Percentiles rank a stretch among this genome's conserved stretches.
These are phyloP conservation scores for Pisolithus thermaeus DNA, from an alignment of 1,284 basidiomycete species.

Conservation along the genomic window DNA sequence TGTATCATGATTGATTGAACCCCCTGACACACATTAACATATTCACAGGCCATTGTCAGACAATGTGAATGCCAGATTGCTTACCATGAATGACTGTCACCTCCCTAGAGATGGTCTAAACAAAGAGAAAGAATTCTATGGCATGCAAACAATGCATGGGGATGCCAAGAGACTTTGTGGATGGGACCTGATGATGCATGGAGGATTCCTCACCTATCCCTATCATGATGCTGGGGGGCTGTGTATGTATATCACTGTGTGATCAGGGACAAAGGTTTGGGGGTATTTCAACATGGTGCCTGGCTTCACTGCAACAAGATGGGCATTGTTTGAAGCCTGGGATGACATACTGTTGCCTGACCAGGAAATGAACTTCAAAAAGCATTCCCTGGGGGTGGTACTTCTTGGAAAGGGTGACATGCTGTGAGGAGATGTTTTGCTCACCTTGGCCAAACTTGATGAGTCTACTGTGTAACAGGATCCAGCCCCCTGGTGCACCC, in stretches of 20 bases:
- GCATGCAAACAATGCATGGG: background rate
- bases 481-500: too few species aligned
- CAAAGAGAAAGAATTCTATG: background rate
- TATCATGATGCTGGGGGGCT: conserved; percentile 4
- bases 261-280: background rate
- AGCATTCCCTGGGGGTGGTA: too few species aligned
- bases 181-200: conserved; percentile 3
- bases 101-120: background rate
- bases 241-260: background rate
- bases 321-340: background rate
- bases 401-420: too few species aligned
- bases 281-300: background rate
- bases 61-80: background rate
- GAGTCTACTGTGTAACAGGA: too few species aligned
- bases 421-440: too few species aligned
- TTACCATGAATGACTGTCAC: background rate
- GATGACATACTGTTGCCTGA: background rate
- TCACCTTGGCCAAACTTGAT: too few species aligned
- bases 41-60: background rate
- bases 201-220: conserved; percentile 1
- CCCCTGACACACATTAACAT: background rate
- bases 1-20: background rate
- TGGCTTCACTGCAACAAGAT: background rate
- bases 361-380: too few species aligned
- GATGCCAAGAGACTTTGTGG: background rate